Percentiles rank a stretch among this genome's conserved stretches.
Conservation (phyloP, 352 stramenopile species). For the Globisporangium polare region DNA sequence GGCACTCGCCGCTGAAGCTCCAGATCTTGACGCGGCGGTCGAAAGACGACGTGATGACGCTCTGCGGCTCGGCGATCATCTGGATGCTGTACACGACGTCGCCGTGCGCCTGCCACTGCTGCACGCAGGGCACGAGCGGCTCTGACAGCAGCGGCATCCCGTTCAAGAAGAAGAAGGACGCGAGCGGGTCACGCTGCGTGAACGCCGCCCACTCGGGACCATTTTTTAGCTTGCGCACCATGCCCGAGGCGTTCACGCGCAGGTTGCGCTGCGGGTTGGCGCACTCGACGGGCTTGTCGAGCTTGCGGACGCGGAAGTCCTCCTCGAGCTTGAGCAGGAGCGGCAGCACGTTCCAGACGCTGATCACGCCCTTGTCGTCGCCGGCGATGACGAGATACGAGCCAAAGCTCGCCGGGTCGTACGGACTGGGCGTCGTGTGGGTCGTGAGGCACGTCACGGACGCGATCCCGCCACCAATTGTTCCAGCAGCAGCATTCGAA, state of each 20-base stretch:
- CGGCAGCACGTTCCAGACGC: conserved; percentile 66
- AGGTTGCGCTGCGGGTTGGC: conserved; percentile 70
- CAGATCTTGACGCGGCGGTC: conserved; percentile 79
- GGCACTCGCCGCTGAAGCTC: conserved; percentile 52
- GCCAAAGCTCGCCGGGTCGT: conserved; percentile 24
- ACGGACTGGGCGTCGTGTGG: conserved; percentile 21
- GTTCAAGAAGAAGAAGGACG: conserved; percentile 56
- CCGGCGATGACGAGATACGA: conserved; percentile 60
- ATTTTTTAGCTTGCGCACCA: conserved; percentile 69
- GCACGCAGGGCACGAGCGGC: conserved; percentile 27
- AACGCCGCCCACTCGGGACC: conserved; percentile 61
- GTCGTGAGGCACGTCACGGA: conserved; percentile 45
- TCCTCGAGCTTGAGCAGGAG: conserved; percentile 53
- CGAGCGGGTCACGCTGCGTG: conserved; percentile 35
- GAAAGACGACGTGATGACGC: conserved; percentile 72
- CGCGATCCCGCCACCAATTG: conserved; percentile 22
- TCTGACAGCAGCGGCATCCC: conserved; percentile 44
- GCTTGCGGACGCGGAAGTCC: conserved; percentile 34
- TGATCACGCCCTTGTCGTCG: conserved; percentile 76
- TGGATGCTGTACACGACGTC: conserved; percentile 80
- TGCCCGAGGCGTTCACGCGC: conserved; percentile 58
- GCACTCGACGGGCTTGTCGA: conserved; percentile 62
- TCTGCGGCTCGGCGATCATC: conserved; percentile 61
- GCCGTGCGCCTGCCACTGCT: conserved; percentile 68
- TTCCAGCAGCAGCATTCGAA: neutral